A percentile compares a stretch with the other conserved stretches of the same genome.
phyloP scores from a whole-genome alignment of 495 filamentous ascomycete genomes.

The Penicillium verhagenii region DNA sequence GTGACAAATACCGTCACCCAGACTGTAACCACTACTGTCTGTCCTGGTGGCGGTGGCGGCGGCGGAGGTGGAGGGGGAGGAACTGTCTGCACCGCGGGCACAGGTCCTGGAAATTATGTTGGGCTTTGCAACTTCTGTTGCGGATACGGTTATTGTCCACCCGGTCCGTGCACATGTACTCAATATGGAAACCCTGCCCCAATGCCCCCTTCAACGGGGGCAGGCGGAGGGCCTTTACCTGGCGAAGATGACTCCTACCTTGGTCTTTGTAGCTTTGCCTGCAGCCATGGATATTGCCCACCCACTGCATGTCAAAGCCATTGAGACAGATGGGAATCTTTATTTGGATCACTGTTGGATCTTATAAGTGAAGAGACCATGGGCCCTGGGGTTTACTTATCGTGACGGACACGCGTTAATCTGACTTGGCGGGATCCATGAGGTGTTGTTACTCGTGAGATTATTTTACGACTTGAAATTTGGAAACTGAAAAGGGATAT shows the following conservation, averaged over 20 bases:
- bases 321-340: too few relatives aligned
- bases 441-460: too few relatives aligned
- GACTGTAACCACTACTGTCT: conserved; percentile 7
- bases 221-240: conserved; percentile 26
- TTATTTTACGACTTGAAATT: too few relatives aligned
- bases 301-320: conserved; percentile 29
- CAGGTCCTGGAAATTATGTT: conserved; percentile 38
- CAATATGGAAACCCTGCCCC: conserved; percentile 27
- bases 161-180: conserved; percentile 40
- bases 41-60: conserved; percentile 1
- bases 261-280: conserved; percentile 44
- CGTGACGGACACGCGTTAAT: too few relatives aligned
- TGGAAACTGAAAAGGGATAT: too few relatives aligned
- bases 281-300: conserved; percentile 44
- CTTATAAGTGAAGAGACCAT: too few relatives aligned
- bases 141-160: conserved; percentile 40
- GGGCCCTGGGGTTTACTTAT: too few relatives aligned
- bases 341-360: too few relatives aligned
- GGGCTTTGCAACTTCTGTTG: conserved; percentile 44
- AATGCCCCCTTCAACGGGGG: conserved; percentile 22
- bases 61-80: neutral
- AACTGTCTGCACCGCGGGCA: conserved; percentile 34
- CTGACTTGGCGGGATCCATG: too few relatives aligned
- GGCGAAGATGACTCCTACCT: conserved; percentile 35
- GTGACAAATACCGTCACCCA: conserved; percentile 4